Percentiles rank a stretch among this genome's conserved stretches.
These are phyloP conservation scores for Aspergillus fischeri DNA, from an alignment of 2,329 filamentous ascomycete genomes.

Conservation along the genomic window DNA sequence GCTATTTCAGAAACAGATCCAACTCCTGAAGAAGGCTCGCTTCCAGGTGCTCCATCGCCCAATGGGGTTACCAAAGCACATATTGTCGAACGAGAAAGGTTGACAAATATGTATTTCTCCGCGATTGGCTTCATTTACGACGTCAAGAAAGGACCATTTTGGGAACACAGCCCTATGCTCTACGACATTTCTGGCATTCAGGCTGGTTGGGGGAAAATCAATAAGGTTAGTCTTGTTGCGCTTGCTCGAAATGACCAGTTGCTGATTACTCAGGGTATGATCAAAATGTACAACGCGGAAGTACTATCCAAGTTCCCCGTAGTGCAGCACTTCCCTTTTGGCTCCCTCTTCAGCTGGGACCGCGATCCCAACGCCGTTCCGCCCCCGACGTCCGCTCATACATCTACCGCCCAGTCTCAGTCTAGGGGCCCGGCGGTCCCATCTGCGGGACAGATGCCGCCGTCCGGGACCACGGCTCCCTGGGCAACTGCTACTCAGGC, in stretches of 20 bases:
- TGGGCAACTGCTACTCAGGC: constrained; percentile 28
- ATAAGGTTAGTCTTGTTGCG: constrained; percentile 55
- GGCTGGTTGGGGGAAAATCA: constrained; percentile 97
- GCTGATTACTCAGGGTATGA: constrained; percentile 66
- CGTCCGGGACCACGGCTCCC: constrained; percentile 30
- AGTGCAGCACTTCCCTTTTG: constrained; percentile 91
- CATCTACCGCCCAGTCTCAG: constrained; percentile 30
- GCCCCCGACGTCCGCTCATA: constrained; percentile 53
- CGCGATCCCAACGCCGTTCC: constrained; percentile 57
- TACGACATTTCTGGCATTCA: constrained; percentile 91
- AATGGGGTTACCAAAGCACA: constrained; percentile 61
- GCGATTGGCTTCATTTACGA: constrained; percentile 96
- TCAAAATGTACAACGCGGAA: constrained; percentile 99
- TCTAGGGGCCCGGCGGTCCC: constrained; percentile 17
- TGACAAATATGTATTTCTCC: constrained; percentile 83
- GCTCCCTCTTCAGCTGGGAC: constrained; percentile 75
- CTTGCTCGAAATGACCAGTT: background rate
- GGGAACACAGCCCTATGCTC: constrained; percentile 91
- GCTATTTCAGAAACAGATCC: constrained; percentile 61
- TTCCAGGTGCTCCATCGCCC: constrained; percentile 67
- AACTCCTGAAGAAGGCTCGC: constrained; percentile 75
- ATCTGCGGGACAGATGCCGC: constrained; percentile 10
- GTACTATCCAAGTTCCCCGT: constrained; percentile 96
- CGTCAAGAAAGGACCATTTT: constrained; percentile 93
- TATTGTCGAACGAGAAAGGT: constrained; percentile 63